Conservation (phyloP, 2,329 filamentous ascomycete species). For the Zymoseptoria passerinii region DNA sequence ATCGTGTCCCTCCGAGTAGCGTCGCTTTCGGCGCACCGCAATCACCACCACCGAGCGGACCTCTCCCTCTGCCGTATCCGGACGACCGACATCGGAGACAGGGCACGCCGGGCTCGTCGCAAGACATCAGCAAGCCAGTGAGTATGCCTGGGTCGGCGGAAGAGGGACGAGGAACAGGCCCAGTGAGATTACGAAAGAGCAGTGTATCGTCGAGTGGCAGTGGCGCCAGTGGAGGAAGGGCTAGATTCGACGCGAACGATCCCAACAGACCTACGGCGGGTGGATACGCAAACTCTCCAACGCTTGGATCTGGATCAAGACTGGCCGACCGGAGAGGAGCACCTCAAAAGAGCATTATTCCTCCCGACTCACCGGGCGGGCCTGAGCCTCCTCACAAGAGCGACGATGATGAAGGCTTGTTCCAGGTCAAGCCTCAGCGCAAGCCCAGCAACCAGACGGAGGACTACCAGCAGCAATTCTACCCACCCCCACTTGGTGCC, state of each 20-base stretch:
- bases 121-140: slow-evolving; percentile 7
- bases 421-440: slow-evolving; percentile 43
- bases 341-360: slow-evolving; percentile 66
- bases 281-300: slow-evolving; percentile 36
- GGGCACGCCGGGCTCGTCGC: slow-evolving; percentile 12
- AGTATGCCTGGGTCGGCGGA: slow-evolving; percentile 23
- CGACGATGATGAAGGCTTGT: slow-evolving; percentile 63
- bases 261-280: slow-evolving; percentile 41
- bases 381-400: slow-evolving; percentile 62
- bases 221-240: slow-evolving; percentile 22
- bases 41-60: slow-evolving; percentile 25
- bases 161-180: slow-evolving; percentile 17
- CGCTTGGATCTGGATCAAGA: slow-evolving; percentile 31
- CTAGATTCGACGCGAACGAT: slow-evolving; percentile 41
- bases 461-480: slow-evolving; percentile 48
- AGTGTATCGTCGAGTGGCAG: slow-evolving; percentile 27
- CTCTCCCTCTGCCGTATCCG: slow-evolving; percentile 24
- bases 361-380: slow-evolving; percentile 67
- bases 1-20: slow-evolving; percentile 24
- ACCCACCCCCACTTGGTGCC: slow-evolving; percentile 43
- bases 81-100: slow-evolving; percentile 20
- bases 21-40: slow-evolving; percentile 24
- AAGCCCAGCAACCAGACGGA: slow-evolving; percentile 15
- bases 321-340: slow-evolving; percentile 76
- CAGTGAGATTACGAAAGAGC: slow-evolving; percentile 16